These are phyloP conservation scores for Colletotrichum horii DNA, from an alignment of 2,329 filamentous ascomycete species.

Conservation along the genomic window DNA sequence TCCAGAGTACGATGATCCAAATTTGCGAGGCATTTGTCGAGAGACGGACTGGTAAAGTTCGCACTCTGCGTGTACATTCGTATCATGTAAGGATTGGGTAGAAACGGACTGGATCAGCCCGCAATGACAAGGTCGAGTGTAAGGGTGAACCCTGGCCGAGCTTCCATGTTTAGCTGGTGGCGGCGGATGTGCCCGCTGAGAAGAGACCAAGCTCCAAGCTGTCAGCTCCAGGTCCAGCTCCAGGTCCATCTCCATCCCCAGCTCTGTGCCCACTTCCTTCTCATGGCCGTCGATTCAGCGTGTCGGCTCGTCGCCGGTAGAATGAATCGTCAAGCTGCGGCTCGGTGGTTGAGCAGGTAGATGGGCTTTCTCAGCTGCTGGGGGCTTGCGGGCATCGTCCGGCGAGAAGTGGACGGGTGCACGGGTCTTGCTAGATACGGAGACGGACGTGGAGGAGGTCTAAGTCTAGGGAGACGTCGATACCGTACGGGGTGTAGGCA, in stretches of 20 bases:
- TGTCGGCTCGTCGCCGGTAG: not conserved
- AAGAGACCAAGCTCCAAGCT: not conserved
- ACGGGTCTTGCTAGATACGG: not conserved
- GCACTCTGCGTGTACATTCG: not conserved
- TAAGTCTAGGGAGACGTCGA: not conserved
- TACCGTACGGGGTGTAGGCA: not conserved
- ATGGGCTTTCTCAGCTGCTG: not conserved
- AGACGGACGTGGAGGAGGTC: not conserved
- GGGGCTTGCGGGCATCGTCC: not conserved
- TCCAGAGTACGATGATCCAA: not conserved
- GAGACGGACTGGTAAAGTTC: not conserved
- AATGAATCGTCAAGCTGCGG: not conserved
- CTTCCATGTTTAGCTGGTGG: not conserved
- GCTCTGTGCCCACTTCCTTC: not conserved
- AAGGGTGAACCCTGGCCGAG: not conserved
- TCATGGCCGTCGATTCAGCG: not conserved
- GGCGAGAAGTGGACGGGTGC: not conserved
- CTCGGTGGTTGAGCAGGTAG: not conserved
- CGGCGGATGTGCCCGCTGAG: not conserved
- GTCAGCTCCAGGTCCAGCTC: not conserved
- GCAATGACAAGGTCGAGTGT: not conserved
- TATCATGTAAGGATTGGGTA: not conserved
- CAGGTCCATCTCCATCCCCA: not conserved
- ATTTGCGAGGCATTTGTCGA: not conserved
- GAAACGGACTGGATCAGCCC: not conserved